Base-by-base conservation (phyloP, 192 early-diverging fungal species). In the Coemansia reversa region DNA sequence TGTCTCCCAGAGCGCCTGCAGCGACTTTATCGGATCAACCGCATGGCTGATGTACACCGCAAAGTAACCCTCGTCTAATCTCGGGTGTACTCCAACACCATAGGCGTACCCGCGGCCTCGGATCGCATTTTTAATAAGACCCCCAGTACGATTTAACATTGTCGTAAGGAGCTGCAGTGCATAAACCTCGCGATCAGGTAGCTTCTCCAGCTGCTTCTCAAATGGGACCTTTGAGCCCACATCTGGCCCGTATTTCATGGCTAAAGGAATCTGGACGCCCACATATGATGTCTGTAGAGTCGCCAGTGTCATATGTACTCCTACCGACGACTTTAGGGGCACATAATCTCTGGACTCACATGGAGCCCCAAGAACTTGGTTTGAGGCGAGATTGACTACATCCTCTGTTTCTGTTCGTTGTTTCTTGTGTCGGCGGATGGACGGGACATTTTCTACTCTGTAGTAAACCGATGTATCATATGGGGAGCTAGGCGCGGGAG, bases 51-150 rank as follows among this genome's bases (percentile, higher is more conserved):
- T 80, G 54, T 74, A 80, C 24, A 80, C 60, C 18, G 72, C 67
- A n/a, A 80, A 42, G 35, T 66, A 58, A 16, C 77, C 77, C 22
- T 71, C 59, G 14, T 64, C 58, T 35, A 25, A 49, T 0, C 50
- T 59, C 0, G 69, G 55, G 58, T 80, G 77, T 19, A 74, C 66
- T 1, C 72, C 77, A 14, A 80, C 62, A 48, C 86, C 92, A 62
- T 94, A 94, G 0, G 93, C 93, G 58, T 88, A 89, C 42, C 89
- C 88, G 20, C 77, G 78, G 19, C 92, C 91, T 12, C 93, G 84
- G 11, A 95, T 88, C 0, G 88, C 85, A n/a, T 84, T 90, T 67
- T 91, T 94, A 4, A 95, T 63, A n/a, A 90, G 85, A 2, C 93
- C 93, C 53, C 93, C 93, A 25, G 85, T 81, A 33, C 88, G 81